phyloP scores from a whole-genome alignment of 768 basidiomycete genomes.

The Leucogyrophana mollusca region DNA sequence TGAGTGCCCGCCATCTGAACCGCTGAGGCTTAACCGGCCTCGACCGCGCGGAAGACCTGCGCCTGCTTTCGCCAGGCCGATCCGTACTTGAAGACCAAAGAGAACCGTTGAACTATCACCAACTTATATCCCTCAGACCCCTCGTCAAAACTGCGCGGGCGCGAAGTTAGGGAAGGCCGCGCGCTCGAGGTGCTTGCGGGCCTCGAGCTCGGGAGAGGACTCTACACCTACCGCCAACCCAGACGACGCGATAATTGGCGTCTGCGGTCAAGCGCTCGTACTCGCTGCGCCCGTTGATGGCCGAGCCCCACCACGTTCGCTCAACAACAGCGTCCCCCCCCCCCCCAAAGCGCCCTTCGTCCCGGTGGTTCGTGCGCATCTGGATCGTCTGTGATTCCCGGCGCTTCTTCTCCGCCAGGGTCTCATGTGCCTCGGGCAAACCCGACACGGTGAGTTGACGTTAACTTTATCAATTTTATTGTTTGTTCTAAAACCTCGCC shows the following conservation, averaged over 20 bases:
- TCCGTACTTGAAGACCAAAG: constrained; percentile 19
- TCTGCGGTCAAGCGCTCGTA: too few species aligned
- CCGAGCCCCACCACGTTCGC: constrained; percentile 10
- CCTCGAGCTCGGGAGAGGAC: constrained; percentile 47
- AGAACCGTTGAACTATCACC: constrained; percentile 7
- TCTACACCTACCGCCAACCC: too few species aligned
- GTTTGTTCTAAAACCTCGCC: constrained; percentile 14
- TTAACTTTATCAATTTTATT: constrained; percentile 10
- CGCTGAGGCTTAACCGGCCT: constrained; percentile 43
- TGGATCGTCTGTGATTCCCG: constrained; percentile 52
- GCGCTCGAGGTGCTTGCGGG: constrained; percentile 69
- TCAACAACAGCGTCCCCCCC: constrained; percentile 30
- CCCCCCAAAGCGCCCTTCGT: constrained; percentile 52
- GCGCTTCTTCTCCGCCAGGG: constrained; percentile 24
- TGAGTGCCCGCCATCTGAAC: constrained; percentile 32
- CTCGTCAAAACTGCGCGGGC: constrained; percentile 49
- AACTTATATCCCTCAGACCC: too few species aligned
- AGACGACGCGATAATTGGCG: too few species aligned
- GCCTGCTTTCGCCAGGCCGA: constrained; percentile 26
- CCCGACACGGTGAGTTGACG: constrained; percentile 1
- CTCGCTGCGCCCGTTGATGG: too few species aligned
- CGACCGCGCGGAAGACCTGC: constrained; percentile 43
- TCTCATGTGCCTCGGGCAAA: constrained; percentile 27
- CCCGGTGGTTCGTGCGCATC: constrained; percentile 59
- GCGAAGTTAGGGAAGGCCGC: constrained; percentile 79